A percentile compares a stretch with the other conserved stretches of the same genome.
These are phyloP conservation scores for Podaxis sp. DNA, from an alignment of 768 basidiomycete genomes.

Conservation along the genomic window DNA sequence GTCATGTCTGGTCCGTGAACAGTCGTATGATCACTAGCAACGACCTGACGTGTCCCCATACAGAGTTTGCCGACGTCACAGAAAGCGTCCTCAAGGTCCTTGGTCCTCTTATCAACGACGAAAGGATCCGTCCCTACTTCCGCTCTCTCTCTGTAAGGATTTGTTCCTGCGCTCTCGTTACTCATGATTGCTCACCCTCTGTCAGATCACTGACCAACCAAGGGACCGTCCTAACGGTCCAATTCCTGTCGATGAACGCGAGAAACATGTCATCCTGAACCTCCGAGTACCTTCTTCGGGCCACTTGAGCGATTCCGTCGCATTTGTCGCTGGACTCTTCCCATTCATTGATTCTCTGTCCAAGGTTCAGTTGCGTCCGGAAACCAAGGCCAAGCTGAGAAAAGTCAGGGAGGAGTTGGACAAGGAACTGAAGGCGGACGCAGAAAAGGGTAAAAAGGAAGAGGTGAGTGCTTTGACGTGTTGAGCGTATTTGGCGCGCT, in stretches of 20 bases:
- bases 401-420: slow-evolving; percentile 73
- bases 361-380: slow-evolving; percentile 66
- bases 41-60: slow-evolving; percentile 12
- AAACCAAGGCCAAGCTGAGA: slow-evolving; percentile 76
- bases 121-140: slow-evolving; percentile 71
- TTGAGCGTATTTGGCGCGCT: not conserved
- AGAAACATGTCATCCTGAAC: slow-evolving; percentile 76
- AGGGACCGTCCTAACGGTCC: slow-evolving; percentile 60
- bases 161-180: not conserved
- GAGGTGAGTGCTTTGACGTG: slow-evolving; percentile 41
- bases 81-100: slow-evolving; percentile 68
- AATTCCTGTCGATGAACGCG: slow-evolving; percentile 46
- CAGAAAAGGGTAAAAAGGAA: slow-evolving; percentile 65
- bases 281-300: slow-evolving; percentile 53
- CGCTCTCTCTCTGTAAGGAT: slow-evolving; percentile 75
- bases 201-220: slow-evolving; percentile 83
- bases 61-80: slow-evolving; percentile 85
- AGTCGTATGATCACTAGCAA: slow-evolving; percentile 1
- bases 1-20: slow-evolving; percentile 69
- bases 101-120: slow-evolving; percentile 56
- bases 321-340: slow-evolving; percentile 69
- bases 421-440: slow-evolving; percentile 65
- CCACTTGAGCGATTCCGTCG: slow-evolving; percentile 46
- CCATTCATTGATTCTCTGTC: slow-evolving; percentile 69
- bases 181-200: slow-evolving; percentile 4